Percentiles rank a stretch among this genome's conserved stretches.
Conservation (phyloP, 768 basidiomycete species). For the Collybiopsis luxurians region DNA sequence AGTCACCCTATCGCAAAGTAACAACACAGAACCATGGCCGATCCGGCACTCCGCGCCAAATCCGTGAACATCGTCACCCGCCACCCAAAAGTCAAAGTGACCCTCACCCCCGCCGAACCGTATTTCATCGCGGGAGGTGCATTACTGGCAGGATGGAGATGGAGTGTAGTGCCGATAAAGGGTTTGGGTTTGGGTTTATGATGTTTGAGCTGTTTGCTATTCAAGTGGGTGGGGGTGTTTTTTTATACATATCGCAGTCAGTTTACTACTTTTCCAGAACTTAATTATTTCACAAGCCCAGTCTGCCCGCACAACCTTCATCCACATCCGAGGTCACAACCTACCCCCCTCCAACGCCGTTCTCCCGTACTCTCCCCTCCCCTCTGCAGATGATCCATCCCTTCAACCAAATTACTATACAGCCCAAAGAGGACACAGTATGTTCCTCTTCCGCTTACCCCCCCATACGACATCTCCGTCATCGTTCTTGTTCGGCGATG, state of each 20-base stretch:
- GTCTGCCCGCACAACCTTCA: constrained; percentile 75
- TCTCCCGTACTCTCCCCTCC: constrained; percentile 52
- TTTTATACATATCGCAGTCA: not conserved
- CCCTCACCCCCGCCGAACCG: constrained; percentile 55
- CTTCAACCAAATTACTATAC: constrained; percentile 66
- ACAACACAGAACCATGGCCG: too few species aligned
- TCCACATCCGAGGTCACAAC: constrained; percentile 78
- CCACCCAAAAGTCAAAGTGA: constrained; percentile 76
- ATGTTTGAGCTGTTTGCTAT: constrained; percentile 76
- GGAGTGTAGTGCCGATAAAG: constrained; percentile 72
- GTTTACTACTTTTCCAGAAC: too few species aligned
- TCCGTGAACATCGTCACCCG: constrained; percentile 83
- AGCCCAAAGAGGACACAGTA: constrained; percentile 73
- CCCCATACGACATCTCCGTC: constrained; percentile 66
- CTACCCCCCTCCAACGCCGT: constrained; percentile 86
- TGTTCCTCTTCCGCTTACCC: constrained; percentile 79
- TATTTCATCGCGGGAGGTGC: constrained; percentile 64
- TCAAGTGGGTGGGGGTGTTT: constrained; percentile 56
- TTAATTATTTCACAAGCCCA: constrained; percentile 77
- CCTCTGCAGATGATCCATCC: constrained; percentile 56
- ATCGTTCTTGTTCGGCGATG: constrained; percentile 67
- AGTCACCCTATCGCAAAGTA: too few species aligned
- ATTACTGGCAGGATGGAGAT: constrained; percentile 78
- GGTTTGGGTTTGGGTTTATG: constrained; percentile 71
- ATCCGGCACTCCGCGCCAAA: too few species aligned